Base-by-base conservation (phyloP, 2,329 filamentous ascomycete genomes). In the Colletotrichum sansevieriae region DNA sequence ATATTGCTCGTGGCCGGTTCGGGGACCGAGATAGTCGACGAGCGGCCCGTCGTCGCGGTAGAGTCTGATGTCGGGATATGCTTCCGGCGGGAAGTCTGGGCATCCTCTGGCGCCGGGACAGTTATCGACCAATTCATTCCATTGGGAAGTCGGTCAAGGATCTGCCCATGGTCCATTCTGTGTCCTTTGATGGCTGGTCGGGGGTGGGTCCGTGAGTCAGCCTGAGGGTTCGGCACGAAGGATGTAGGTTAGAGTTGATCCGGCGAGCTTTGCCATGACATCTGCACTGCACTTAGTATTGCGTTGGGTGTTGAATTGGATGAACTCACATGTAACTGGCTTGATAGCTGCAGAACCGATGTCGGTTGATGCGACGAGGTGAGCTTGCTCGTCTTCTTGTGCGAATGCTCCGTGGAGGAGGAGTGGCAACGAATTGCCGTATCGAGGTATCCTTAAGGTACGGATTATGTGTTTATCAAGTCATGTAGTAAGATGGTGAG, bases 291-390 rank as follows among this genome's bases (percentile, higher is more conserved):
- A 29, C 39, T 64, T 18, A 65, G 56, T 15, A 1, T 22, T 7
- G 39, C 10, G 37, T 18, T 4, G 9, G 35, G 6, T 10, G 29
- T 12, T 2, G 15, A 33, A 39, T 52, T 9, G n/a, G 22, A 39
- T 12, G 18, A 22, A 69, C 66, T 61, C 22, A 69, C 66, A 66
- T 11, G 62, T 62, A 22, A 69, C 52, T 1, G 66, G 56, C n/a
- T 22, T 52, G 29, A 51, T 20, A 3, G 39, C 12, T 3, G 6
- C 20, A 15, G 2, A 3, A 12, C 4, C 54, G 3, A 39, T 39
- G 6, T 46, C 1, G 9, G 12, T 12, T 4, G 46, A 22, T 10
- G 47, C 25, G 20, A 35, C 6, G 7, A 65, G 65, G 54, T 39
- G 22, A 13, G 46, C 54, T 18, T 68, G 61, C 2, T 55, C 46